These are phyloP conservation scores for Apiospora marii DNA, from an alignment of 2,329 filamentous ascomycete species.

Conservation along the genomic window DNA sequence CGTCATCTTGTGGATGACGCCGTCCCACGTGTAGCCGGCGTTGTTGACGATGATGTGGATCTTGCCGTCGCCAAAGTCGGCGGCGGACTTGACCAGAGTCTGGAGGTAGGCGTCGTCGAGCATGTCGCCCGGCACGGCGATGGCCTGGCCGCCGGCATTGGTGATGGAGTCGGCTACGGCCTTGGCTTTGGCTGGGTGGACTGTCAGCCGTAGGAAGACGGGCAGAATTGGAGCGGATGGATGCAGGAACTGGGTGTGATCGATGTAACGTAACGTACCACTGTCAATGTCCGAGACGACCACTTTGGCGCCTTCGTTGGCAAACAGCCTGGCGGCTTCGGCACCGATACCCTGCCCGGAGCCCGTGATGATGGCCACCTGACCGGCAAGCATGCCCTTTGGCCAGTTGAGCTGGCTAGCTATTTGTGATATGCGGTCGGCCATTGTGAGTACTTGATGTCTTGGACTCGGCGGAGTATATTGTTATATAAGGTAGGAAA, in stretches of 20 bases:
- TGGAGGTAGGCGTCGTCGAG: slow-evolving; percentile 75
- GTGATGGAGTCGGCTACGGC: slow-evolving; percentile 76
- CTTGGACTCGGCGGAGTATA: background rate
- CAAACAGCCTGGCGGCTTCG: slow-evolving; percentile 82
- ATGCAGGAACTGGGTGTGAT: no score
- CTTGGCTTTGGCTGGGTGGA: slow-evolving; percentile 67
- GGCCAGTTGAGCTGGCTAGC: slow-evolving; percentile 84
- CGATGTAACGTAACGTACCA: slow-evolving; percentile 52
- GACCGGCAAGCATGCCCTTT: slow-evolving; percentile 77
- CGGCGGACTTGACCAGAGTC: slow-evolving; percentile 75
- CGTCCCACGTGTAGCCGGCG: slow-evolving; percentile 92
- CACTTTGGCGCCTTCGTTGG: slow-evolving; percentile 87
- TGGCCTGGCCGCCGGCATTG: slow-evolving; percentile 68
- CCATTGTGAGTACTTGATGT: slow-evolving; percentile 43
- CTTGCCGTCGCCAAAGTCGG: slow-evolving; percentile 84
- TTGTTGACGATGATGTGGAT: slow-evolving; percentile 94
- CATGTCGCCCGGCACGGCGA: slow-evolving; percentile 80
- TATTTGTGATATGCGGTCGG: slow-evolving; percentile 74
- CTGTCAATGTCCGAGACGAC: slow-evolving; percentile 84
- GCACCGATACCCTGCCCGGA: slow-evolving; percentile 89
- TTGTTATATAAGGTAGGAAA: background rate
- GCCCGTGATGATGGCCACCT: slow-evolving; percentile 88
- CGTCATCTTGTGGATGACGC: slow-evolving; percentile 89
- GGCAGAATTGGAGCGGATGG: background rate
- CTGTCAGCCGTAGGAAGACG: background rate